Base-by-base conservation (phyloP, 2,329 filamentous ascomycete genomes). In the Lithohypha guttulata region DNA sequence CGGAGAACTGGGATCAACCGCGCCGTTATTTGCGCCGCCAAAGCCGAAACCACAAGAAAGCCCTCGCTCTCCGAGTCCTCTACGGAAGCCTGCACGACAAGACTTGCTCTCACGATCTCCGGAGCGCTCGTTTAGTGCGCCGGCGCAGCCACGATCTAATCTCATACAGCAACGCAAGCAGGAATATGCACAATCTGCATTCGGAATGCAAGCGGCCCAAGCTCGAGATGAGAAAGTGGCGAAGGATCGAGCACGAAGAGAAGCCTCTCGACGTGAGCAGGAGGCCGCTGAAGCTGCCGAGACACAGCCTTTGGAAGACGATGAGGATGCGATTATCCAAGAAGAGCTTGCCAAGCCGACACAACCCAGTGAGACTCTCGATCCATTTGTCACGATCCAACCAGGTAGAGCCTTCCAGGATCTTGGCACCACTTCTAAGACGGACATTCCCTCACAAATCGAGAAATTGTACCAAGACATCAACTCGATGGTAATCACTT, bases 401-500 rank as follows among this genome's bases (percentile, higher is more conserved):
- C 56, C 56, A 20, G 62, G 61, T 6, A 35, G 30, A 6, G 17
- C 10, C 17, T 39, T 28, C 11, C 26, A 31, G n/a, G 27, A 29
- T 8, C 14, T 39, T 7, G 26, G 31, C 27, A 22, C 9, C 6
- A 27, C 26, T 14, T 66, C 67, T 45, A n/a, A n/a, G n/a, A 63
- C 62, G 27, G 66, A 65, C 20, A 60, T 70, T 41, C 62, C 65
- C 1, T 65, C 65, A 6, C 65, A 69, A 48, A 65, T 69, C 31
- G 66, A 70, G 50, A 56, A 60, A 35, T 51, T 70, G 2, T 69
- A 68, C 45, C 62, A 65, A 9, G 66, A 70, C 42, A 66, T 68
- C 46, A 70, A 69, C 58, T 83, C 83, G 9, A 98, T 96, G 91
- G 79, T 98, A 29, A 85, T 95, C 52, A 89, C 84, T 0, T 65